Conservation (phyloP, 2,329 filamentous ascomycete genomes). For the Exophiala dermatitidis region DNA sequence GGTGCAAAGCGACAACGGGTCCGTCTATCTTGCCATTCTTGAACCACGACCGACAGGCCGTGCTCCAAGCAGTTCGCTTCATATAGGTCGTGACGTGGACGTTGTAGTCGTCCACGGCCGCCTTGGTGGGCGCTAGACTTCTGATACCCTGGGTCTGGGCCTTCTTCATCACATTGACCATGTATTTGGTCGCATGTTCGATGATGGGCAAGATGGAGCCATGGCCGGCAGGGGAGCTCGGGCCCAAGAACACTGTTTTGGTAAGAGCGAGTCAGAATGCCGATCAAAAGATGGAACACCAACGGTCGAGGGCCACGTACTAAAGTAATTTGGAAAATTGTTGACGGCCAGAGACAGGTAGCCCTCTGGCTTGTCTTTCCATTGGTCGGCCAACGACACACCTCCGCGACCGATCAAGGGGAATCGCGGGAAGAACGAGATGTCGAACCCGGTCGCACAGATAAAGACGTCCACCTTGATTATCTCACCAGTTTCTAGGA, state of each 20-base stretch:
- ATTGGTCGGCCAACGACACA: slow-evolving; percentile 2
- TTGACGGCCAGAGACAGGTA: slow-evolving; percentile 27
- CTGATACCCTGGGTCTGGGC: slow-evolving; percentile 21
- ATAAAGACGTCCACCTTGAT: slow-evolving; percentile 24
- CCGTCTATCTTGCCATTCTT: slow-evolving; percentile 30
- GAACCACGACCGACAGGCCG: slow-evolving; percentile 40
- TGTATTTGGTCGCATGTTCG: slow-evolving; percentile 24
- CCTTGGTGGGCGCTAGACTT: slow-evolving; percentile 19
- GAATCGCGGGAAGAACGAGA: slow-evolving; percentile 33
- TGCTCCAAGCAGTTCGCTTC: slow-evolving; percentile 26
- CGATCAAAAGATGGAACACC: background rate
- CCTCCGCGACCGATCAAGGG: slow-evolving; percentile 31
- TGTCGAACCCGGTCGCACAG: slow-evolving; percentile 36
- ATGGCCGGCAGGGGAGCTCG: slow-evolving; percentile 27
- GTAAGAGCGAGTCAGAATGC: background rate
- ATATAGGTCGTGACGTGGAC: slow-evolving; percentile 37
- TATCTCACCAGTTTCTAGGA: slow-evolving; percentile 15
- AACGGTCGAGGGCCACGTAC: background rate
- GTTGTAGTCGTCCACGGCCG: slow-evolving; percentile 30
- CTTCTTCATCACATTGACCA: slow-evolving; percentile 26
- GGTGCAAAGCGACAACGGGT: slow-evolving; percentile 8
- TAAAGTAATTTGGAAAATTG: slow-evolving; percentile 32
- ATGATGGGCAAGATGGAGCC: slow-evolving; percentile 28
- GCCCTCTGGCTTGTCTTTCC: slow-evolving; percentile 22
- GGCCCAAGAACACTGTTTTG: slow-evolving; percentile 22